Base-by-base conservation (phyloP, 495 filamentous ascomycete genomes). In the Stereocaulon alpinum region DNA sequence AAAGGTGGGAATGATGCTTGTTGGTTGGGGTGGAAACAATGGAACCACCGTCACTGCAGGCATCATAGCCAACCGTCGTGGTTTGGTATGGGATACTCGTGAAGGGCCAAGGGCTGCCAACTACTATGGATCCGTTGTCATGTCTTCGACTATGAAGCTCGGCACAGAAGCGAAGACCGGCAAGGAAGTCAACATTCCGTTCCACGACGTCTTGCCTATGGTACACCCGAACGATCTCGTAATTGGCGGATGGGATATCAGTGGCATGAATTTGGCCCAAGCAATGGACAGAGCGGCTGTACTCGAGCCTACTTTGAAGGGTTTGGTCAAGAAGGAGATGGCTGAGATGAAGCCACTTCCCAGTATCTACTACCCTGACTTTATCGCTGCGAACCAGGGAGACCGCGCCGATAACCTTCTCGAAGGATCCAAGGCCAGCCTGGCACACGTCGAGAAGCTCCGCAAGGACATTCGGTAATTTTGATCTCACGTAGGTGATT, bases 21-120 rank as follows among this genome's bases (percentile, higher is more conserved):
- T 97, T 62, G 93, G 93, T 61, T 93, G 84, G 88, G 93, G 93
- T 75, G 93, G 93, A 67, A 98, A 98, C 84, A 97, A 98, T 71
- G 93, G 93, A 67, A 86, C 89, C 63, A 98, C 93, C 63, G 89
- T 97, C 59, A 97, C 94, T 55, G 93, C 93, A 62, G 94, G 93
- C 72, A 95, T 98, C 72, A 81, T 98, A 69, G 93, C 91, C 73
- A 98, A 98, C 75, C 87, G 88, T 71, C 86, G 86, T 65, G 78
- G 81, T 43, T 81, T 97, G 56, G 77, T 77, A 59, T 98, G 93
- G 93, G 89, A 95, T 60, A 96, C 93, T 63, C 89, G 89, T 68
- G 87, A 95, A 74, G 93, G 91, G 44, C 75, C 79, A 60, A 89
- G 82, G 61, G 74, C 79, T 51, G 86, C 93, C 74, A 97, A 98